phyloP scores from a whole-genome alignment of 257 asterid species.

The Rubia yunnanensis region DNA sequence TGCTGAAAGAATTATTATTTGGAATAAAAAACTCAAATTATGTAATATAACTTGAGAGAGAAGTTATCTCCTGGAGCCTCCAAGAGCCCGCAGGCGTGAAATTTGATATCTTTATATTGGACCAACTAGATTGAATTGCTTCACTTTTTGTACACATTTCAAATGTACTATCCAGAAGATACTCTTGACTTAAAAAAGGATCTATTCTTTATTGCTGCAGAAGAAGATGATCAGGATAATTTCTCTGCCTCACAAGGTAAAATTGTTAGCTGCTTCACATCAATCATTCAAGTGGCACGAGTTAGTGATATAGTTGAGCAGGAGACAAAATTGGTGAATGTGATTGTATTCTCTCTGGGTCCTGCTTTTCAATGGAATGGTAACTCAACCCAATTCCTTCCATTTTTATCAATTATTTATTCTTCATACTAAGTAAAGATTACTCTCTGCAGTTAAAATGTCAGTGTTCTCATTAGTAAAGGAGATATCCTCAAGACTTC shows the following conservation, averaged over 20 bases:
- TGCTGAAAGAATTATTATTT: neutral
- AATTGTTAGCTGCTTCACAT: conserved; percentile 55
- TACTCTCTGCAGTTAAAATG: conserved; percentile 53
- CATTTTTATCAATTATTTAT: conserved; percentile 7
- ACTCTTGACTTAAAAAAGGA: neutral
- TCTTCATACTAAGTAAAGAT: conserved; percentile 10
- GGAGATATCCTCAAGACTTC: conserved; percentile 65
- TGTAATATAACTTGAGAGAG: neutral
- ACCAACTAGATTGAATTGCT: neutral
- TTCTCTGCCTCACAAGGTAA: conserved; percentile 54
- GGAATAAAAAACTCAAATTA: neutral
- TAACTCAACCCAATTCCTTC: conserved; percentile 7
- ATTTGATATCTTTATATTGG: neutral
- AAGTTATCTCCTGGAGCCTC: neutral
- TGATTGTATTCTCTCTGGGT: conserved; percentile 50
- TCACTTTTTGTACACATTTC: neutral
- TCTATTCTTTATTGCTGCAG: conserved; percentile 30
- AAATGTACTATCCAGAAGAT: neutral
- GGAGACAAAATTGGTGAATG: conserved; percentile 47
- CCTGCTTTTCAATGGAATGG: conserved; percentile 84
- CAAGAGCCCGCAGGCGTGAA: neutral
- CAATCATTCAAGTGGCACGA: conserved; percentile 63
- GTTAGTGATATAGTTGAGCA: conserved; percentile 62
- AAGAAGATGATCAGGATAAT: conserved; percentile 51
- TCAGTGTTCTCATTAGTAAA: conserved; percentile 55